Conservation (phyloP, 179 eudicot genomes). For the Beta macrorhiza region DNA sequence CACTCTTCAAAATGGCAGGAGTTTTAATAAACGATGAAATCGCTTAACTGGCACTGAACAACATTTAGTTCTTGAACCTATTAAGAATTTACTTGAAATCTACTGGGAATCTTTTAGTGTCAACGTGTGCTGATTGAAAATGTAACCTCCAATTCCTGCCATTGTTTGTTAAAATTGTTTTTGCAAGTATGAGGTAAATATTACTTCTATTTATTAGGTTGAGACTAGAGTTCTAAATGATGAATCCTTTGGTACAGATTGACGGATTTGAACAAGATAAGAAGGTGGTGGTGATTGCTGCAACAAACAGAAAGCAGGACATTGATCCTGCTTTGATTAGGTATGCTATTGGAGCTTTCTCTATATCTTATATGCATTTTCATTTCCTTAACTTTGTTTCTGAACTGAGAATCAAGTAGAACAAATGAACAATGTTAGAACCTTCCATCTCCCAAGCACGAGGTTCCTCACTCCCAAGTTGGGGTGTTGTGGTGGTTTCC, state of each 20-base stretch:
- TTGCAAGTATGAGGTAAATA: not conserved
- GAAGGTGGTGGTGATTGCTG: slow-evolving; percentile 93
- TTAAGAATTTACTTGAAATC: not conserved
- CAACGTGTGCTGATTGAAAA: not conserved
- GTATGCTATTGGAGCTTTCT: slow-evolving; percentile 30
- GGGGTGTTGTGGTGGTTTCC: no score
- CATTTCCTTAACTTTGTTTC: not conserved
- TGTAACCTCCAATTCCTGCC: not conserved
- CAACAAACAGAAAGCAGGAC: slow-evolving; percentile 95
- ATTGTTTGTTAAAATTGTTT: not conserved
- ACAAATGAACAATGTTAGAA: no score
- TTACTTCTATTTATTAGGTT: not conserved
- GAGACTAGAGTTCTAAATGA: slow-evolving; percentile 8
- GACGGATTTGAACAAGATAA: slow-evolving; percentile 99
- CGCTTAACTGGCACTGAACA: not conserved
- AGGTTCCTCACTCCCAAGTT: no score
- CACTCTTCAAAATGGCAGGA: not conserved
- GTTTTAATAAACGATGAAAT: not conserved
- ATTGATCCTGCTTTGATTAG: slow-evolving; percentile 97
- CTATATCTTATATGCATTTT: not conserved
- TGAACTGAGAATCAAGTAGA: no score
- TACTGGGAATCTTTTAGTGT: not conserved
- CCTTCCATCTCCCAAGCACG: no score
- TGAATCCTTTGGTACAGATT: slow-evolving; percentile 51
- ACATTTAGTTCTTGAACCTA: not conserved